Evolutionary conservation across 2,329 filamentous ascomycete genomes (phyloP).

Genomic region (Sclerotinia glacialis): DNA sequence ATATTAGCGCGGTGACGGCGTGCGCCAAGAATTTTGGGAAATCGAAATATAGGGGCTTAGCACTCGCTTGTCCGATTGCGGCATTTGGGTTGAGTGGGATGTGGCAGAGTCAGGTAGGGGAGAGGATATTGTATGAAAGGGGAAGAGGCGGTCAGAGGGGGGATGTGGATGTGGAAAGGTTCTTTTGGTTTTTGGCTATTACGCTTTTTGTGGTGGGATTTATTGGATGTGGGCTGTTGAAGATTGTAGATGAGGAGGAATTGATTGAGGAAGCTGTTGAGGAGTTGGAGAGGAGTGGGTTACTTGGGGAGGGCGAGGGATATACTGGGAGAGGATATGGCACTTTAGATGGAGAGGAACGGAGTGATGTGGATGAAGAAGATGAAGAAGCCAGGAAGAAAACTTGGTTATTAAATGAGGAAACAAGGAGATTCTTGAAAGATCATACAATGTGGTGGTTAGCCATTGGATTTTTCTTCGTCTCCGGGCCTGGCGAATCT

Average conservation of each 20-base stretch:
- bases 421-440: slow-evolving; percentile 78
- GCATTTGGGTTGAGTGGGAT: slow-evolving; percentile 91
- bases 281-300: slow-evolving; percentile 82
- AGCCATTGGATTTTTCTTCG: slow-evolving; percentile 84
- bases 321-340: slow-evolving; percentile 66
- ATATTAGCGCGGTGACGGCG: slow-evolving; percentile 85
- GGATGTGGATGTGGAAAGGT: slow-evolving; percentile 73
- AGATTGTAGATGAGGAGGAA: slow-evolving; percentile 78
- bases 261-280: slow-evolving; percentile 89
- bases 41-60: slow-evolving; percentile 81
- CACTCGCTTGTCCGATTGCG: slow-evolving; percentile 86
- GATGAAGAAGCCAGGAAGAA: slow-evolving; percentile 66
- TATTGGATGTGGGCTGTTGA: slow-evolving; percentile 70
- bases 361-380: slow-evolving; percentile 44
- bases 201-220: slow-evolving; percentile 70
- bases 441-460: slow-evolving; percentile 97
- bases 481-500: slow-evolving; percentile 76
- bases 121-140: slow-evolving; percentile 69
- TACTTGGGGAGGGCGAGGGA: slow-evolving; percentile 72
- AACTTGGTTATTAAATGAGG: slow-evolving; percentile 85
- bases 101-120: slow-evolving; percentile 90
- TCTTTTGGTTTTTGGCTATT: slow-evolving; percentile 80
- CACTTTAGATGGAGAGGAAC: slow-evolving; percentile 45
- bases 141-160: slow-evolving; percentile 60
- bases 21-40: slow-evolving; percentile 98